A percentile compares a stretch with the other conserved stretches of the same genome.
Conservation (phyloP, 1,139 yeast genomes). For the Debaryomycetaceae sp. region DNA sequence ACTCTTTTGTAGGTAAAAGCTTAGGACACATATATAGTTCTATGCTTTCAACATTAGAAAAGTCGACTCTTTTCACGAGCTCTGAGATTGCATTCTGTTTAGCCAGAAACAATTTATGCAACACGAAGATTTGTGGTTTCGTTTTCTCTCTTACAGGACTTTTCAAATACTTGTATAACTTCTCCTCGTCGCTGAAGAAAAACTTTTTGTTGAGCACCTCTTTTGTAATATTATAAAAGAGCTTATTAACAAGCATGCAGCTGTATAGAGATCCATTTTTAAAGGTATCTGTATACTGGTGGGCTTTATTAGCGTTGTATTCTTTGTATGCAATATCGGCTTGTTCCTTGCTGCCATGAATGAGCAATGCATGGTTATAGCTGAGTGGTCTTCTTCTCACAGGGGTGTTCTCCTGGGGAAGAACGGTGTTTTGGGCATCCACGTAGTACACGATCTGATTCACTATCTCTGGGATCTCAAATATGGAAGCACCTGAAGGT, state of each 20-base stretch:
- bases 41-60: slow-evolving; percentile 56
- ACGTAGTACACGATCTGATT: slow-evolving; percentile 57
- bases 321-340: slow-evolving; percentile 52
- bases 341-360: slow-evolving; percentile 46
- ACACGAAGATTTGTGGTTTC: slow-evolving; percentile 31
- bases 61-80: slow-evolving; percentile 27
- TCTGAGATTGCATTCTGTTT: slow-evolving; percentile 26
- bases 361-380: slow-evolving; percentile 49
- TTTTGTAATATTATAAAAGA: slow-evolving; percentile 58
- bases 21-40: slow-evolving; percentile 84
- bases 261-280: slow-evolving; percentile 35
- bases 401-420: slow-evolving; percentile 61
- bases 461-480: slow-evolving; percentile 75
- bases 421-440: slow-evolving; percentile 42
- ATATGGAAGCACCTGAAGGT: slow-evolving; percentile 38
- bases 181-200: slow-evolving; percentile 48
- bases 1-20: slow-evolving; percentile 51
- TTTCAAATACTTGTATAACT: slow-evolving; percentile 43
- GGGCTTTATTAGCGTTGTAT: background rate
- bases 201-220: slow-evolving; percentile 55
- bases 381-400: slow-evolving; percentile 66
- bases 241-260: slow-evolving; percentile 65
- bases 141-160: slow-evolving; percentile 5
- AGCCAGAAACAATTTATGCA: slow-evolving; percentile 34
- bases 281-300: background rate